Evolutionary conservation across 1,139 yeast species (phyloP), one percentile per base, ranked within the genome.

Genomic region (Tardiomyces digboiensis): DNA sequence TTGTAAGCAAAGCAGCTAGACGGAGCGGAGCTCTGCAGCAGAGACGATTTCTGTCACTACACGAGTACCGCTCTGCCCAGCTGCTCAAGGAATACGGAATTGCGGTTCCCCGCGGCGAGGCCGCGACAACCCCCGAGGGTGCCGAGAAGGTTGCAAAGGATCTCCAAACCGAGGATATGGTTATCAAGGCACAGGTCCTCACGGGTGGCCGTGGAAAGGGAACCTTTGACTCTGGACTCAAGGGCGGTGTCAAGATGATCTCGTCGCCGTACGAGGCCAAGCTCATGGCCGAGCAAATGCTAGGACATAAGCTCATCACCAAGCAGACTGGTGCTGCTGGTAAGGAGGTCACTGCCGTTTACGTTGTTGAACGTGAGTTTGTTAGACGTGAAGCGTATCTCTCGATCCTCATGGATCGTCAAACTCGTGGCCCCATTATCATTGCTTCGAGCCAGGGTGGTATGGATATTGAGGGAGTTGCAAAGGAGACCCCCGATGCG

Each of bases 181-280:
- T 91, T 54, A 78, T 91, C 67, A 91, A 91, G 75, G 98, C 98
- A 49, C 99, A 91, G 73, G 97, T 95, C 44, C 77, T 93, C 61
- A 89, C 98, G 49, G 99, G 99, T 71, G 99, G 99, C 64, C 83
- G 99, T 71, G 99, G 99, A 72, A 91, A 91, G 70, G 99, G 99
- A 53, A 89, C 86, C 69, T 89, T 91, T 57, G 97, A 88, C 71
- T 81, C 81, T 58, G 98, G 98, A 42, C 79, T 87, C 65, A 82
- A 89, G 71, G 95, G 97, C 47, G 99, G 99, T 72, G 97, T 91
- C 63, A 83, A 87, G 71, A 75, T 91, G 68, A 85, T 87, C 58
- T 74, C 82, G 49, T 75, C 93, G 46, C 82, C 97, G 42, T 82
- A 82, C 60, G 93, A 91, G 71, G 97, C 95, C 48, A 75, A 74